Percentiles rank a stretch among this genome's conserved stretches.
phyloP scores from a whole-genome alignment of 2,329 filamentous ascomycete species.

The Sclerotinia sclerotiorum region DNA sequence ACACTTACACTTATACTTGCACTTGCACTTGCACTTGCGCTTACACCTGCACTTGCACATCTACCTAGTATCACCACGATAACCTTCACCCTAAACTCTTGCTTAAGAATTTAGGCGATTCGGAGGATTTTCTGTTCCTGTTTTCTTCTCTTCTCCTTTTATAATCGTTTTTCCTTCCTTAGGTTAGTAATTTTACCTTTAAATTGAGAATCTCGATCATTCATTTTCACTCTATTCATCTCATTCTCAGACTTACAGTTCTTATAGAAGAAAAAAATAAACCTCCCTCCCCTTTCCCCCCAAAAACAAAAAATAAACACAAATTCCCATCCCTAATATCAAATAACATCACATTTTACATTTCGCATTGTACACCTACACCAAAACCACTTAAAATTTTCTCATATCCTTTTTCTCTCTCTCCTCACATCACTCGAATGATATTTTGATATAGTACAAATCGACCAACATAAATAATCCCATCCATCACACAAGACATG shows the following conservation, averaged over 20 bases:
- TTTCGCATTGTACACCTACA: too few relatives aligned
- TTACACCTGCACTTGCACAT: too few relatives aligned
- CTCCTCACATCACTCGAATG: neutral
- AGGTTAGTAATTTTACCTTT: too few relatives aligned
- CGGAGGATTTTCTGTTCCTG: neutral
- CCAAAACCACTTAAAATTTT: neutral
- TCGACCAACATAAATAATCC: neutral
- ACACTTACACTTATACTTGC: too few relatives aligned
- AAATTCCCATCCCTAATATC: neutral
- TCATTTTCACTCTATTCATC: neutral
- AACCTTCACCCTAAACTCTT: too few relatives aligned
- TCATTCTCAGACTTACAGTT: too few relatives aligned
- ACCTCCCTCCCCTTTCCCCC: too few relatives aligned
- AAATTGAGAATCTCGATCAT: neutral
- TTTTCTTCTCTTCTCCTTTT: neutral
- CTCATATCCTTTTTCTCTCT: neutral
- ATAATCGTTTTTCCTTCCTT: neutral
- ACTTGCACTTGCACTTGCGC: neutral
- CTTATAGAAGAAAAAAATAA: too few relatives aligned
- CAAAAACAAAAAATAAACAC: neutral
- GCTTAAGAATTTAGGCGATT: too few relatives aligned
- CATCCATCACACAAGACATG: neutral
- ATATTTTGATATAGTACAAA: conserved; percentile 2
- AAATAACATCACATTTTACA: neutral
- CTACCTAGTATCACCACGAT: too few relatives aligned